Percentiles rank a stretch among this genome's conserved stretches.
These are phyloP conservation scores for Dysphania ambrosioides DNA, from an alignment of 148 eudicot genomes.

Conservation along the genomic window DNA sequence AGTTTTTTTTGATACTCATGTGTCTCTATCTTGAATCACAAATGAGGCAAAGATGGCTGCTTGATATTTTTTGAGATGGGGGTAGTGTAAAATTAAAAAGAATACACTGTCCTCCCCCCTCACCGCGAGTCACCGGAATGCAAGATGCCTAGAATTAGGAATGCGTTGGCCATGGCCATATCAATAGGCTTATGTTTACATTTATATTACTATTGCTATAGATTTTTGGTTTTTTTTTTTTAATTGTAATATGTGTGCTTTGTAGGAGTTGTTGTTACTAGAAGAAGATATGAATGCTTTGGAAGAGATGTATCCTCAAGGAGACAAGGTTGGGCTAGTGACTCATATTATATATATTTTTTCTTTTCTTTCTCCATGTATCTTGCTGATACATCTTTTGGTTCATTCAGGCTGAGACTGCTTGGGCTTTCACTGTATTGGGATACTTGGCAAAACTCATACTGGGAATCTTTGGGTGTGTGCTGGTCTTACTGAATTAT, in stretches of 20 bases:
- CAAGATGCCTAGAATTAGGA: background rate
- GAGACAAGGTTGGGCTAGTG: constrained; percentile 71
- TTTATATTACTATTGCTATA: background rate
- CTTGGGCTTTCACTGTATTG: constrained; percentile 97
- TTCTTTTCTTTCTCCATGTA: background rate
- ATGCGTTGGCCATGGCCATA: background rate
- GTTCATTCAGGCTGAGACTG: constrained; percentile 75
- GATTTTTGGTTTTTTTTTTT: background rate
- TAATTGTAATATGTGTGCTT: constrained; percentile 17
- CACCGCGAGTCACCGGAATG: background rate
- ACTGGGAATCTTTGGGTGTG: constrained; percentile 86
- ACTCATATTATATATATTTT: constrained; percentile 7
- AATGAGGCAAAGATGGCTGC: constrained; percentile 1
- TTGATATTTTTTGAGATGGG: background rate
- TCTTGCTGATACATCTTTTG: constrained; percentile 19
- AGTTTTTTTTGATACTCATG: background rate
- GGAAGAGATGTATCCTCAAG: constrained; percentile 99
- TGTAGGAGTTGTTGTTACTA: constrained; percentile 81
- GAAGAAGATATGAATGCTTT: constrained; percentile 93
- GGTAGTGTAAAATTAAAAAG: background rate
- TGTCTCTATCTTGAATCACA: background rate
- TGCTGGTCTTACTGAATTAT: background rate
- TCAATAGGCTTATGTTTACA: background rate
- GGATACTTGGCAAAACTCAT: constrained; percentile 93
- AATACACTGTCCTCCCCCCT: background rate